These are phyloP conservation scores for Boletus reticuloceps DNA, from an alignment of 768 basidiomycete genomes.

Conservation along the genomic window DNA sequence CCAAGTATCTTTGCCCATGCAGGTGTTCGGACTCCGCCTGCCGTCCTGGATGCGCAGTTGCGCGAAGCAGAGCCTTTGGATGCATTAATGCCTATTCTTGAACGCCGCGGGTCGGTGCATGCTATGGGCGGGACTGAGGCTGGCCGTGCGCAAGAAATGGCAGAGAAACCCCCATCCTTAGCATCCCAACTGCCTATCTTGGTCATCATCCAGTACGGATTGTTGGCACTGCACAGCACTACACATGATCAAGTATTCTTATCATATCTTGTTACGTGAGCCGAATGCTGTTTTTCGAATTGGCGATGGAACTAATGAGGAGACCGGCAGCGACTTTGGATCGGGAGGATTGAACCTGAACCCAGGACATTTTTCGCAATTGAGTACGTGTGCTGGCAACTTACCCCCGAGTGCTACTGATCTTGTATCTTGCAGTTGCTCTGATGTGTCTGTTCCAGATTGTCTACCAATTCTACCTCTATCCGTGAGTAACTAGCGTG, in stretches of 20 bases:
- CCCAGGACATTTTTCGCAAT: slow-evolving; percentile 88
- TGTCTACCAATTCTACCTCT: slow-evolving; percentile 86
- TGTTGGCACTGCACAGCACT: slow-evolving; percentile 84
- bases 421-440: slow-evolving; percentile 54
- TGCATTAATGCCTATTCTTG: slow-evolving; percentile 51
- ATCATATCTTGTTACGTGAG: slow-evolving; percentile 71
- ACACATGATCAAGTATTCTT: slow-evolving; percentile 92
- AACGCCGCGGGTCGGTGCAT: slow-evolving; percentile 39
- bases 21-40: slow-evolving; percentile 76
- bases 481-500: slow-evolving; percentile 62
- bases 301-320: not conserved
- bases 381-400: slow-evolving; percentile 51
- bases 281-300: not conserved
- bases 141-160: slow-evolving; percentile 37
- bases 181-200: slow-evolving; percentile 74
- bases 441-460: slow-evolving; percentile 95
- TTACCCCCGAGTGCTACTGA: slow-evolving; percentile 2
- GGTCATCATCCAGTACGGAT: slow-evolving; percentile 88
- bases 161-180: slow-evolving; percentile 62
- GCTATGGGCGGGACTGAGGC: slow-evolving; percentile 15
- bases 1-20: slow-evolving; percentile 84
- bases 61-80: slow-evolving; percentile 39
- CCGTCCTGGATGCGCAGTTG: slow-evolving; percentile 71
- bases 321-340: slow-evolving; percentile 59
- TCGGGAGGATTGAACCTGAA: slow-evolving; percentile 89